Evolutionary conservation across 2,329 filamentous ascomycete genomes (phyloP), one percentile per base, ranked within the genome.

Genomic region (Cordyceps fumosorosea): DNA sequence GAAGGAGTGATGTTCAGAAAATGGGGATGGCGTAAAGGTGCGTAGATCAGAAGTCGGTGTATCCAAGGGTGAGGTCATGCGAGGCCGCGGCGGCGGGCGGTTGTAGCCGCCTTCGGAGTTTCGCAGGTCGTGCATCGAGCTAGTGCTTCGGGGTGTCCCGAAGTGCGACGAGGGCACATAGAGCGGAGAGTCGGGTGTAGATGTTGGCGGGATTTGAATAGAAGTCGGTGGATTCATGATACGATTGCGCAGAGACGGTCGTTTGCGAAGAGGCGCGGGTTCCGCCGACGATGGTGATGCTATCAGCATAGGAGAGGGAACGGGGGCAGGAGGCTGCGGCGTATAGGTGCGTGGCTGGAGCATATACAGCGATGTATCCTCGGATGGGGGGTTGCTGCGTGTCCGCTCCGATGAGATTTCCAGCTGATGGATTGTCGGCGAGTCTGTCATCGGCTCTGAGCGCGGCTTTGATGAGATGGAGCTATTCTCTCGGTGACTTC

Each of bases 321-420:
- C 67, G 3, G 81, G 80, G 12, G 77, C 74, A 0, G 79, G 76
- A 4, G 77, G 78, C 56, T 78, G 75, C 0, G 84, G 84, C 0
- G 81, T 84, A 66, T 86, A 86, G 0, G 82, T 84, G 40, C 78
- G 76, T 14, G 84, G 84, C 65, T 86, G 83, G 5, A 86, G 73
- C 24, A 86, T 75, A 63, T 78, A 85, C 1, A 85, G 67, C 0
- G 76, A 71, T 11, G 75, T 75, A 45, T 81, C 75, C 44, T 54
- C 55, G 7, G 50, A 40, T 11, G 48, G n/a, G 8, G 45, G 12
- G 29, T 20, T 45, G 37, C 48, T 53, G 22, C 44, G 16, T 12
- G 14, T 29, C 32, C 4, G 45, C 3, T 57, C 54, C 11, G 26
- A 22, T 18, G 47, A 20, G 18, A 51, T 29, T 18, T 62, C 51